Percentiles rank a stretch among this genome's conserved stretches.
phyloP scores from a whole-genome alignment of 116 monocot species.

The Cymodocea nodosa region DNA sequence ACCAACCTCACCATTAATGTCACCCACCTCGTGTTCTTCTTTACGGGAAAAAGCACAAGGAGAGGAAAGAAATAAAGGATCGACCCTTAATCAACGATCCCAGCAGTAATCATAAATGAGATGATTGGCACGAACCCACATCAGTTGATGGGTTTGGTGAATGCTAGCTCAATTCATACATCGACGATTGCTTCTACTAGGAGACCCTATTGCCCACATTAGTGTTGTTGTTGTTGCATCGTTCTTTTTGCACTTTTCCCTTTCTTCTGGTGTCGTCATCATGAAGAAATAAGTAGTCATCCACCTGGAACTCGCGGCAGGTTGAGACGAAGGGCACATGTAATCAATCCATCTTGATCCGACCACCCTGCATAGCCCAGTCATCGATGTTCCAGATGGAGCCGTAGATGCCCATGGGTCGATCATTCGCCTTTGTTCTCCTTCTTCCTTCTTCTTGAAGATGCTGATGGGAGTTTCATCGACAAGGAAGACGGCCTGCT shows the following conservation, averaged over 20 bases:
- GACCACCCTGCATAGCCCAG: constrained; percentile 89
- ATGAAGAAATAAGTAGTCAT: constrained; percentile 21
- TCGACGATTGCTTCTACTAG: constrained; percentile 43
- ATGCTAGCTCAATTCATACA: constrained; percentile 25
- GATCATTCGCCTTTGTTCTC: constrained; percentile 17
- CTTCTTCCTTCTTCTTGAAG: constrained; percentile 17
- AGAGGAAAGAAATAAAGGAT: too few relatives aligned
- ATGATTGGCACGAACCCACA: too few relatives aligned
- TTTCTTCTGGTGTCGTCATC: constrained; percentile 14
- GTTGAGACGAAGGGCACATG: constrained; percentile 70
- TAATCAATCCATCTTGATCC: constrained; percentile 82
- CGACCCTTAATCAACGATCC: too few relatives aligned
- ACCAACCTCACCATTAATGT: too few relatives aligned
- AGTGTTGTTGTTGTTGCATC: constrained; percentile 6
- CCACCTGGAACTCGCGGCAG: constrained; percentile 42
- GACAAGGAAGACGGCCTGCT: constrained; percentile 17
- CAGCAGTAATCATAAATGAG: constrained; percentile 34
- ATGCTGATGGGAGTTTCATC: constrained; percentile 32
- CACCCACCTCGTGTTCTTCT: constrained; percentile 7
- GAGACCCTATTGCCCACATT: constrained; percentile 5
- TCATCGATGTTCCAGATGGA: constrained; percentile 98
- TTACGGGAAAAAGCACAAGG: not conserved
- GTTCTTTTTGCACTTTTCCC: constrained; percentile 25
- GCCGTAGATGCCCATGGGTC: constrained; percentile 73
- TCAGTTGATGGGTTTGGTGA: constrained; percentile 33